Evolutionary conservation across 352 stramenopile species (phyloP).

Genomic region (Plasmopara viticola): DNA sequence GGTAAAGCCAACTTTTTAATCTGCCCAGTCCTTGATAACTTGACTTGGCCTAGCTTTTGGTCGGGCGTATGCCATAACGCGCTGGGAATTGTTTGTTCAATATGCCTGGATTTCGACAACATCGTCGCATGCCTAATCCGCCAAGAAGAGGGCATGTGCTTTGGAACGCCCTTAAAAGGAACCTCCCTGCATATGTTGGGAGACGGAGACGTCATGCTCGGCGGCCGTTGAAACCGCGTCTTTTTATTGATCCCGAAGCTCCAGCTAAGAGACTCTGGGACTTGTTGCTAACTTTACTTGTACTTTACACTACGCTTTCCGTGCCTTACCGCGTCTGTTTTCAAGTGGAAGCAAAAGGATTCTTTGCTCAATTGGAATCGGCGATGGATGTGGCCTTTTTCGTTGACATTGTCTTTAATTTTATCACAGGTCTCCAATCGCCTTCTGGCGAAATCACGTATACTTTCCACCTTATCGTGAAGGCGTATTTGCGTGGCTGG

Average conservation of each 20-base stretch:
- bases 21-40: conserved; percentile 3
- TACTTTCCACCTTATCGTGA: conserved; percentile 35
- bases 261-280: conserved; percentile 60
- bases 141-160: conserved; percentile 38
- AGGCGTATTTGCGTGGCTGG: conserved; percentile 68
- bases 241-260: conserved; percentile 63
- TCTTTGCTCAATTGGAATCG: conserved; percentile 42
- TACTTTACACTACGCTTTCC: conserved; percentile 70
- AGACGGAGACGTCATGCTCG: conserved; percentile 24
- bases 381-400: conserved; percentile 65
- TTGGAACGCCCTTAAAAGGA: conserved; percentile 47
- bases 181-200: conserved; percentile 43
- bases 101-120: conserved; percentile 17
- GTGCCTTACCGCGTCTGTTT: conserved; percentile 81
- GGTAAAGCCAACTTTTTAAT: conserved; percentile 13
- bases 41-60: neutral
- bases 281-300: conserved; percentile 47
- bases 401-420: conserved; percentile 76
- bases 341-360: conserved; percentile 43
- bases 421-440: conserved; percentile 65
- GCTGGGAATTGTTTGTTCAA: conserved; percentile 6
- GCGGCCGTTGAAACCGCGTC: conserved; percentile 25
- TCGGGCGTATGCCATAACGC: conserved; percentile 14
- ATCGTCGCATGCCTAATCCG: conserved; percentile 16
- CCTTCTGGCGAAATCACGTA: conserved; percentile 60